Percentiles rank a stretch among this genome's conserved stretches.
phyloP scores from a whole-genome alignment of 2,329 filamentous ascomycete genomes.

The Fusarium hostae region DNA sequence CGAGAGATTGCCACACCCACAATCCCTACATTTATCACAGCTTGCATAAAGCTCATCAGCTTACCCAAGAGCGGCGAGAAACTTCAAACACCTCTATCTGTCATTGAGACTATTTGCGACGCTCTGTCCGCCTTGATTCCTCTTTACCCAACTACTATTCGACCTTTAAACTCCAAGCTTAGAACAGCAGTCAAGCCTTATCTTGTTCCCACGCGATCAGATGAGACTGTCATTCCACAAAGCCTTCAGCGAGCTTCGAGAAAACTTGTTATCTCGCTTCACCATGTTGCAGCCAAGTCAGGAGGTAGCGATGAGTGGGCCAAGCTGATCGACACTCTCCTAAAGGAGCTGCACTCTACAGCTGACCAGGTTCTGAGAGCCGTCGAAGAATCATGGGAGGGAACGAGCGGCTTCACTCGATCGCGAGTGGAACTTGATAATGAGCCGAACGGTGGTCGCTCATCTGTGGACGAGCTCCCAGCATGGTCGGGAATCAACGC shows the following conservation, averaged over 20 bases:
- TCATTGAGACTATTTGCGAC: slow-evolving; percentile 76
- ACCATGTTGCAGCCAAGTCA: slow-evolving; percentile 84
- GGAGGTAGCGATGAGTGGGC: slow-evolving; percentile 82
- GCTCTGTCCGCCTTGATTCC: slow-evolving; percentile 78
- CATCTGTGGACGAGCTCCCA: slow-evolving; percentile 64
- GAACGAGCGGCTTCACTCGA: slow-evolving; percentile 63
- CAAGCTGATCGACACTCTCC: slow-evolving; percentile 69
- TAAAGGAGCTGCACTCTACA: slow-evolving; percentile 75
- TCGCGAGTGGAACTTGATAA: slow-evolving; percentile 57
- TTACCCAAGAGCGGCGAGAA: slow-evolving; percentile 48
- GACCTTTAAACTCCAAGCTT: slow-evolving; percentile 78
- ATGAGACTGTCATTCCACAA: slow-evolving; percentile 59
- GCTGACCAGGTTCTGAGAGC: slow-evolving; percentile 82
- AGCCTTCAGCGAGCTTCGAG: slow-evolving; percentile 69
- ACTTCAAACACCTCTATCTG: slow-evolving; percentile 52
- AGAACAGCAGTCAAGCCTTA: slow-evolving; percentile 68
- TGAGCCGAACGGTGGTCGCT: slow-evolving; percentile 60
- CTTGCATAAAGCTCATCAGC: slow-evolving; percentile 75
- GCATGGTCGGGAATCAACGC: slow-evolving; percentile 79
- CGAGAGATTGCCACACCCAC: slow-evolving; percentile 89
- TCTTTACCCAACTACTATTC: slow-evolving; percentile 85
- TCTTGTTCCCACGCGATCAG: slow-evolving; percentile 72
- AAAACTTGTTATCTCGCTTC: slow-evolving; percentile 75
- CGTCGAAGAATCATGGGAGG: slow-evolving; percentile 84
- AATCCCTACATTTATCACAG: slow-evolving; percentile 77